Evolutionary conservation across 2,329 filamentous ascomycete genomes (phyloP).

Genomic region (Botrytis sinoallii): DNA sequence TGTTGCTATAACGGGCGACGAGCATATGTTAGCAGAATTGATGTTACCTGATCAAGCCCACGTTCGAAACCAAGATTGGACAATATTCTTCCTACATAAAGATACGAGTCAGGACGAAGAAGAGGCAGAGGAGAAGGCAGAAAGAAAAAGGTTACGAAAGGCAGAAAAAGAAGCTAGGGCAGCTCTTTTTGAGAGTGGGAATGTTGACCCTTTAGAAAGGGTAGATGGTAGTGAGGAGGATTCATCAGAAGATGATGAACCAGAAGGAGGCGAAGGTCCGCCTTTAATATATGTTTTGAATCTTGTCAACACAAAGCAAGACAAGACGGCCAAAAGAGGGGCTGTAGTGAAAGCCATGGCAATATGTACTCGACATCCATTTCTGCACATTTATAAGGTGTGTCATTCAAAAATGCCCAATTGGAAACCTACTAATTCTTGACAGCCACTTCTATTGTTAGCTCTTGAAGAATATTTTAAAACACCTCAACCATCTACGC

Average conservation of each 20-base stretch:
- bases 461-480: slow-evolving; percentile 98
- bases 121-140: slow-evolving; percentile 63
- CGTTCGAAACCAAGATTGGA: slow-evolving; percentile 94
- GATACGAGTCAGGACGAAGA: slow-evolving; percentile 83
- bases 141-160: slow-evolving; percentile 50
- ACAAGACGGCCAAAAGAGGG: slow-evolving; percentile 87
- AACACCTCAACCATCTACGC: slow-evolving; percentile 79
- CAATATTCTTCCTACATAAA: slow-evolving; percentile 97
- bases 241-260: slow-evolving; percentile 57
- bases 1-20: slow-evolving; percentile 89
- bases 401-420: slow-evolving; percentile 32
- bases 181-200: slow-evolving; percentile 46
- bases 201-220: slow-evolving; percentile 43
- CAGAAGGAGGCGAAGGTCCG: slow-evolving; percentile 74
- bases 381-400: slow-evolving; percentile 97
- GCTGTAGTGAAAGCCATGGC: slow-evolving; percentile 98
- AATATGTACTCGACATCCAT: slow-evolving; percentile 95
- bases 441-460: slow-evolving; percentile 77
- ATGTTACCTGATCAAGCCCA: slow-evolving; percentile 98
- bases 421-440: slow-evolving; percentile 25
- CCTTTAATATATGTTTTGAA: slow-evolving; percentile 97
- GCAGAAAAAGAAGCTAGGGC: slow-evolving; percentile 51
- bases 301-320: slow-evolving; percentile 95
- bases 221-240: slow-evolving; percentile 50
- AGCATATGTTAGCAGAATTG: slow-evolving; percentile 95